Percentiles rank a stretch among this genome's conserved stretches.
Evolutionary conservation across 768 basidiomycete genomes (phyloP).

Genomic region (Auriscalpium vulgare): DNA sequence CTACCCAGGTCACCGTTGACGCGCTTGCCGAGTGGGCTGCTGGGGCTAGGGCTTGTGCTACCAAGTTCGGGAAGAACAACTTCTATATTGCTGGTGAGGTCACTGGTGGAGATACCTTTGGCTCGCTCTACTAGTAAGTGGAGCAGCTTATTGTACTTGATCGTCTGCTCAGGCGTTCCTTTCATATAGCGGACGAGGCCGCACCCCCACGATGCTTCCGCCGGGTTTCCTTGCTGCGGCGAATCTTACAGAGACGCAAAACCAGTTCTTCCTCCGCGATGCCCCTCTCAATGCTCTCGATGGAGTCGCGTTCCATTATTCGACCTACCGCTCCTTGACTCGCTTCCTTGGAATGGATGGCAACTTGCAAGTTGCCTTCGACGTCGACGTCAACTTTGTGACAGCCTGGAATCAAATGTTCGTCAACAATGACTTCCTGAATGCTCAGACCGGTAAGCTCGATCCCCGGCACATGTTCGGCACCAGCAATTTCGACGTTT

Average conservation of each 20-base stretch:
- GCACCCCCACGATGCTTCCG: constrained; percentile 66
- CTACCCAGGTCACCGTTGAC: constrained; percentile 83
- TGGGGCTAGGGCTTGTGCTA: constrained; percentile 68
- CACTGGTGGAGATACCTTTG: constrained; percentile 89
- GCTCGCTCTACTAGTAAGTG: constrained; percentile 74
- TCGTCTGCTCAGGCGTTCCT: neutral
- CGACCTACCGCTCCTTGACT: constrained; percentile 77
- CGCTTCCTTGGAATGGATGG: constrained; percentile 96
- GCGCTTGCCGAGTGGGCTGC: constrained; percentile 73
- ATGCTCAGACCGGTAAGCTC: constrained; percentile 50
- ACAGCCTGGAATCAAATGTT: constrained; percentile 92
- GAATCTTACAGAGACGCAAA: constrained; percentile 50
- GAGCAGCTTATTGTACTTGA: neutral
- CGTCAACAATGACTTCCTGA: constrained; percentile 80
- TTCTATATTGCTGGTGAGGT: constrained; percentile 92
- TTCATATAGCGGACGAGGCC: constrained; percentile 71
- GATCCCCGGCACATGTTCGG: constrained; percentile 90
- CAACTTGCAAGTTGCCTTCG: constrained; percentile 85
- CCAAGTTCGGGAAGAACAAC: constrained; percentile 65
- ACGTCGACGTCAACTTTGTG: constrained; percentile 75
- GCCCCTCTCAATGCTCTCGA: constrained; percentile 59
- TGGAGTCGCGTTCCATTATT: constrained; percentile 87
- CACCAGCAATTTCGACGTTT: constrained; percentile 91
- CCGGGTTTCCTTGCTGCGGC: constrained; percentile 61
- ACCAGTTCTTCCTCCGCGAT: constrained; percentile 76